Base-by-base conservation (phyloP, 441 rosid genomes). In the Croton laevigatus region DNA sequence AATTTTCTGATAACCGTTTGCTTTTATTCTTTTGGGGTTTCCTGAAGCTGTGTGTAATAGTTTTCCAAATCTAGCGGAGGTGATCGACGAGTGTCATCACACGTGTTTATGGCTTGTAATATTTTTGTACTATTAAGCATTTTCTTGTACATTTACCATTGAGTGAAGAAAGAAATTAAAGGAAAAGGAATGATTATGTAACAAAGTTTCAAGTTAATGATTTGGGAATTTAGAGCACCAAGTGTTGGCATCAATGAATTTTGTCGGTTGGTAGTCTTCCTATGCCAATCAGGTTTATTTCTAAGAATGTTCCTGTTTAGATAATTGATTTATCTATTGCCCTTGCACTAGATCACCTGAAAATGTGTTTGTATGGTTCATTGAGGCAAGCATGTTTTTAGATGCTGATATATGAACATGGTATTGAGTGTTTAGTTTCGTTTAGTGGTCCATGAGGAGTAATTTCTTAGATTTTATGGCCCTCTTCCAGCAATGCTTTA, bases 21-120 rank as follows among this genome's bases (percentile, higher is more conserved):
- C 68, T 10, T 27, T 54, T 12, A 12, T 37, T 65, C n/a, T 69
- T 63, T 34, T 20, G 64, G 60, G 53, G 44, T 40, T 67, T 69
- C 59, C 62, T 40, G 34, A 77, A 64, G 64, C 16, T 49, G 57
- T 62, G 19, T 58, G n/a, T 46, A 42, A 23, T 40, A 57, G 68
- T 66, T 65, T 34, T 36, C 44, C 12, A 19, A 38, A 52, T 72
- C 57, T 65, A 17, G 23, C 8, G 37, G 66, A 65, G 69, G 77
- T 65, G 62, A 53, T 62, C 73, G 71, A 75, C 48, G 65, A 8
- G 27, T 64, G 7, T 66, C 53, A 57, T 62, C 53, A 8, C 59
- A 32, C 61, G 72, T 66, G 73, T 69, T 49, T 59, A 60, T 79
- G 70, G 77, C 77, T 34, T 83, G 75, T 75, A 77, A 73, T 71